Evolutionary conservation across 2,329 filamentous ascomycete species (phyloP), one percentile per base, ranked within the genome.

Genomic region (Rasamsonia emersonii): DNA sequence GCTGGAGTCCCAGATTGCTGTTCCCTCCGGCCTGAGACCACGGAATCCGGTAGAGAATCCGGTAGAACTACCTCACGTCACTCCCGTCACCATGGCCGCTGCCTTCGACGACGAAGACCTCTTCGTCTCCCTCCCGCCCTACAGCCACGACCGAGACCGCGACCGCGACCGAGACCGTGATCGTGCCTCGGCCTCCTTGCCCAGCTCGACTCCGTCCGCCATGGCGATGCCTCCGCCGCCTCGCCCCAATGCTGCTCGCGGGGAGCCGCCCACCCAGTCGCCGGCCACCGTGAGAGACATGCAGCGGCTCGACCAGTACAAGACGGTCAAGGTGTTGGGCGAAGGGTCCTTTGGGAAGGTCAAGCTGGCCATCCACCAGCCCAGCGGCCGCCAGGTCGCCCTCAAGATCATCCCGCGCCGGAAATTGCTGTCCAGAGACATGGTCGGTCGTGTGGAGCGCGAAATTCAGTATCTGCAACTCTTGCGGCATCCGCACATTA

Each of bases 291-390:
- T 53, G 46, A 59, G 65, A 64, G 75, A 78, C 42, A 85, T 83
- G 65, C 82, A 89, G 66, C 79, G 89, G 45, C 78, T 96, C 51
- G 86, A 86, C 44, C 84, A 88, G 61, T 98, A 98, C 67, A 83
- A 82, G 49, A 80, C 95, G 36, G 71, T 94, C 47, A 81, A 79
- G 57, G 95, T 89, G 10, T 73, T 98, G 9, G 91, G 91, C 35
- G 91, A 98, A 64, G 91, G 91, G 28, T 95, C 88, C 3, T 98
- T 98, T 58, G 91, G 91, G 49, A 98, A 98, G 67, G 91, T 98
- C 58, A 96, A 96, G 70, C 75, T 98, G 49, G 91, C 91, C 14
- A 82, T 88, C 24, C 91, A 98, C 57, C 79, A 86, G 51, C 79
- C 86, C 46, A 96, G 85, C 45, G 84, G 84, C 43, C 88, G 96